Evolutionary conservation across 305 asterid species (phyloP).

Genomic region (Fraxinus albicans): DNA sequence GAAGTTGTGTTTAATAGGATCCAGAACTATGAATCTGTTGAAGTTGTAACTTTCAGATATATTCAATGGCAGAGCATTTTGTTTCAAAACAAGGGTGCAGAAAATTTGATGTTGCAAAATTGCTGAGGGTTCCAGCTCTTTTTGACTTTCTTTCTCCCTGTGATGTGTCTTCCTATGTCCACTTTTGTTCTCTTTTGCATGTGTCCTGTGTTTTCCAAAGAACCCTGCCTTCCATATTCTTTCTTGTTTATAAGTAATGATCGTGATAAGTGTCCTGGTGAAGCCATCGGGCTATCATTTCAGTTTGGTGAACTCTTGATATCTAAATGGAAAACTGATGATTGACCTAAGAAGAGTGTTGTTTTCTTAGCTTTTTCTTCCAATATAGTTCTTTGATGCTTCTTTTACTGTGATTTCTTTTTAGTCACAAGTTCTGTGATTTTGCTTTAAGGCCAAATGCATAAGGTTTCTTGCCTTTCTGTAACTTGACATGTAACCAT

Average conservation of each 20-base stretch:
- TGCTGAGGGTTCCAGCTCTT: not conserved
- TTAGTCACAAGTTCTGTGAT: not conserved
- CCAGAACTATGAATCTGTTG: not conserved
- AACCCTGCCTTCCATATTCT: not conserved
- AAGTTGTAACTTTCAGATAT: not conserved
- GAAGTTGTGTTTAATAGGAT: not conserved
- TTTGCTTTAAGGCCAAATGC: not conserved
- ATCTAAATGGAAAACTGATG: not conserved
- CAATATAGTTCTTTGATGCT: not conserved
- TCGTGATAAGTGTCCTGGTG: not conserved
- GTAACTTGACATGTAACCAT: not conserved
- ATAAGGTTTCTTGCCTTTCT: not conserved
- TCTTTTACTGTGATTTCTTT: not conserved
- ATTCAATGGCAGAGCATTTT: not conserved
- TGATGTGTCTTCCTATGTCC: not conserved
- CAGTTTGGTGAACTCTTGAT: not conserved
- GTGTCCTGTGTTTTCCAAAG: not conserved
- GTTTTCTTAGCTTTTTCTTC: not conserved
- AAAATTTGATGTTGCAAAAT: not conserved
- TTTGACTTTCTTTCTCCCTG: not conserved
- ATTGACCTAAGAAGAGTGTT: not conserved
- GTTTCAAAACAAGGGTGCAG: not conserved
- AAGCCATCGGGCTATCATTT: not conserved
- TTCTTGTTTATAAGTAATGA: not conserved
- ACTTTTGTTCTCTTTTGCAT: not conserved